These are phyloP conservation scores for Oryza meridionalis DNA, from an alignment of 176 grass and related monocot species.

Conservation along the genomic window DNA sequence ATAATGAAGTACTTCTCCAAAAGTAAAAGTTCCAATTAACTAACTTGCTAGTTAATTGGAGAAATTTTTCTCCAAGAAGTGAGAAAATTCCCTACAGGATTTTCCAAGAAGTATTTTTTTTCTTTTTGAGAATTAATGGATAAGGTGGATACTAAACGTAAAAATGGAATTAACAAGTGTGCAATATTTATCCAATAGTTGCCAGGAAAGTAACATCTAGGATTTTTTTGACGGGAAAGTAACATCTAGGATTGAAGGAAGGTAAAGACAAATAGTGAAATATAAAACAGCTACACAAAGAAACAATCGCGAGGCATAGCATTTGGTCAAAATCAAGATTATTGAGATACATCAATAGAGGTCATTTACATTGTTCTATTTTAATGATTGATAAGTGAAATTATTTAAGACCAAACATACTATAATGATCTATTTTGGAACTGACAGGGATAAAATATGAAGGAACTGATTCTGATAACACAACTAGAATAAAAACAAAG, in stretches of 20 bases:
- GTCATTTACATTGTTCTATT: slow-evolving; percentile 12
- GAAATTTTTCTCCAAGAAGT: too few relatives aligned
- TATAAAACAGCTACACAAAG: slow-evolving; percentile 1
- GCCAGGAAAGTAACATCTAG: background rate
- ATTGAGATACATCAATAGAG: slow-evolving; percentile 5
- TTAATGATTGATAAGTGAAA: slow-evolving; percentile 23
- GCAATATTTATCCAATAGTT: background rate
- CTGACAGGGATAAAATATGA: slow-evolving; percentile 15
- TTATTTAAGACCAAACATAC: slow-evolving; percentile 1
- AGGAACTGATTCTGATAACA: slow-evolving; percentile 10
- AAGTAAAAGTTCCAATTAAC: background rate
- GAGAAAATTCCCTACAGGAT: too few relatives aligned
- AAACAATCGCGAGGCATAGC: background rate
- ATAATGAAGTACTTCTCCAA: slow-evolving; percentile 22
- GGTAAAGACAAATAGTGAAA: background rate
- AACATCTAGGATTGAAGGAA: slow-evolving; percentile 4
- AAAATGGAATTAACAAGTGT: slow-evolving; percentile 5
- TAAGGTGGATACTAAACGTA: slow-evolving; percentile 4
- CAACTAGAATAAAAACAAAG: slow-evolving; percentile 1
- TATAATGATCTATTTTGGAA: slow-evolving; percentile 27
- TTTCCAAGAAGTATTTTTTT: background rate
- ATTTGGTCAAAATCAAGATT: slow-evolving; percentile 12
- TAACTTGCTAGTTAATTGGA: too few relatives aligned
- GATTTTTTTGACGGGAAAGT: background rate
- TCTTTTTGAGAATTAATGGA: slow-evolving; percentile 32